A percentile compares a stretch with the other conserved stretches of the same genome.
Conservation (phyloP, 176 grass and related monocot genomes). For the Pontederia crassipes region DNA sequence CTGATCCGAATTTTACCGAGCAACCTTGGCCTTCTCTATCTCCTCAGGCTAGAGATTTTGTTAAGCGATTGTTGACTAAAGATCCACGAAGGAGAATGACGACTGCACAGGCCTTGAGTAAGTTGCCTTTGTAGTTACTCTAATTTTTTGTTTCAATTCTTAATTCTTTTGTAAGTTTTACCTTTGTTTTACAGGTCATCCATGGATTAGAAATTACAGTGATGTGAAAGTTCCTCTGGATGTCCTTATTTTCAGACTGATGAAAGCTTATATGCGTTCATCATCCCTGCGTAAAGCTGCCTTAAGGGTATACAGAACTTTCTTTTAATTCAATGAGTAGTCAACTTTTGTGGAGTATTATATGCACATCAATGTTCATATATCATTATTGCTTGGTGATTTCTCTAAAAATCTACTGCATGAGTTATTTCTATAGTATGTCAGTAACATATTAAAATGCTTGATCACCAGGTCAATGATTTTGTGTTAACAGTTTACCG, state of each 20-base stretch:
- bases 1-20: slow-evolving; percentile 63
- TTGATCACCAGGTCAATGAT: too few species aligned
- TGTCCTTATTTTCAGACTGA: slow-evolving; percentile 63
- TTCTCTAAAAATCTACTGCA: too few species aligned
- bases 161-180: not conserved
- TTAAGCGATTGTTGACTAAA: slow-evolving; percentile 61
- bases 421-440: too few species aligned
- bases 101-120: slow-evolving; percentile 66
- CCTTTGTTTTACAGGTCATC: slow-evolving; percentile 45
- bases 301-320: slow-evolving; percentile 32
- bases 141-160: slow-evolving; percentile 15
- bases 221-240: slow-evolving; percentile 58
- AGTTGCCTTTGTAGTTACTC: slow-evolving; percentile 7
- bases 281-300: slow-evolving; percentile 68
- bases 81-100: slow-evolving; percentile 91
- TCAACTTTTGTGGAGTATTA: too few species aligned
- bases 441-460: too few species aligned
- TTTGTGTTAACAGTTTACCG: too few species aligned
- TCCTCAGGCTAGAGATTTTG: slow-evolving; percentile 68
- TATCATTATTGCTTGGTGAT: too few species aligned
- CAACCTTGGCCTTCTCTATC: slow-evolving; percentile 66
- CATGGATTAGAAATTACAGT: slow-evolving; percentile 86
- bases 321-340: too few species aligned
- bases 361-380: too few species aligned
- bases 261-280: slow-evolving; percentile 67